Conservation (phyloP, 441 rosid genomes). For the Melastoma candidum region DNA sequence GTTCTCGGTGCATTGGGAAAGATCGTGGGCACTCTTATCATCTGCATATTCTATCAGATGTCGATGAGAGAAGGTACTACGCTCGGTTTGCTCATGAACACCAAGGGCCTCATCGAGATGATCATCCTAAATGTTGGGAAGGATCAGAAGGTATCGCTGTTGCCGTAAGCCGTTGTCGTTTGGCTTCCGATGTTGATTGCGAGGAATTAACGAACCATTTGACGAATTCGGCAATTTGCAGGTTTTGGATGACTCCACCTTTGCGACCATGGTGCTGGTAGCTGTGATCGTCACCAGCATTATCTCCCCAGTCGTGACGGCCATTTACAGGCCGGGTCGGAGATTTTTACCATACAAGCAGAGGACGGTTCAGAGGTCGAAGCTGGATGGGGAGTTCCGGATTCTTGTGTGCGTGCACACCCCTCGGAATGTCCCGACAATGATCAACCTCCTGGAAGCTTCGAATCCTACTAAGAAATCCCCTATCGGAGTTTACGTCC, state of each 20-base stretch:
- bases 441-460: constrained; percentile 78
- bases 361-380: constrained; percentile 57
- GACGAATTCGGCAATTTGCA: constrained; percentile 15
- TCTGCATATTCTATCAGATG: constrained; percentile 53
- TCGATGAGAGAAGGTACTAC: constrained; percentile 67
- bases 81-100: constrained; percentile 85
- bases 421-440: constrained; percentile 79
- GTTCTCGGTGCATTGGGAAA: constrained; percentile 64
- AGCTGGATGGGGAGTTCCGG: constrained; percentile 66
- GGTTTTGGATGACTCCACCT: constrained; percentile 68
- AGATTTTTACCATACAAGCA: constrained; percentile 57
- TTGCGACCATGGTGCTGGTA: constrained; percentile 75
- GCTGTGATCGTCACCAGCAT: constrained; percentile 70
- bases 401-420: constrained; percentile 69
- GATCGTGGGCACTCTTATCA: constrained; percentile 52
- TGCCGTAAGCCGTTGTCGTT: not conserved
- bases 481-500: constrained; percentile 62
- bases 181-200: not conserved
- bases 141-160: constrained; percentile 59
- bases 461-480: constrained; percentile 71
- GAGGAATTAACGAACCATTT: too few species aligned
- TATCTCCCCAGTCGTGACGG: constrained; percentile 54
- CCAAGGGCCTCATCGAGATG: constrained; percentile 92
- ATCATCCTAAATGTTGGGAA: constrained; percentile 86
- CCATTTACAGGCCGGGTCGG: constrained; percentile 55